Evolutionary conservation across 495 filamentous ascomycete species (phyloP).

Genomic region (Hypoxylon perforatum): DNA sequence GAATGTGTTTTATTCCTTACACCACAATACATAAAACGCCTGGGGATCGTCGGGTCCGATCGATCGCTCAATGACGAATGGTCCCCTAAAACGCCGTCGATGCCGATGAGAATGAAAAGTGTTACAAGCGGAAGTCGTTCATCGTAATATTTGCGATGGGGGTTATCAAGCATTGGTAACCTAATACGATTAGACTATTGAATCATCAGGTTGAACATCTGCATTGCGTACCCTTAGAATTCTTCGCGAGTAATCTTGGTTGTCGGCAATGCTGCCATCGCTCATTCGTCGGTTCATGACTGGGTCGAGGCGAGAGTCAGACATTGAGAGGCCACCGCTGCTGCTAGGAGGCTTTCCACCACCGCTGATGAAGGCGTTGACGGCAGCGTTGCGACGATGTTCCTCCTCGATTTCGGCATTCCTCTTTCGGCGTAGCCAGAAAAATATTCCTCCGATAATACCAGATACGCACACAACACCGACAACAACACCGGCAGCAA

Average conservation of each 20-base stretch:
- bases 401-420: slow-evolving; percentile 81
- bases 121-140: slow-evolving; percentile 60
- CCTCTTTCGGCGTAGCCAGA: slow-evolving; percentile 79
- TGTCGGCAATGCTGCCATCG: slow-evolving; percentile 97
- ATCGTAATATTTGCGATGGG: slow-evolving; percentile 54
- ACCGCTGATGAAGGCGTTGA: slow-evolving; percentile 72
- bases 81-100: slow-evolving; percentile 63
- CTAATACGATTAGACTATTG: slow-evolving; percentile 50
- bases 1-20: slow-evolving; percentile 48
- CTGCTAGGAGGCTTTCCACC: slow-evolving; percentile 65
- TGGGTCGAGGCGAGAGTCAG: slow-evolving; percentile 88
- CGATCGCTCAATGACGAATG: slow-evolving; percentile 57
- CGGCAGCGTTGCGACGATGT: slow-evolving; percentile 77
- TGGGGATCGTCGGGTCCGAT: slow-evolving; percentile 48
- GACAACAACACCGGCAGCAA: slow-evolving; percentile 90
- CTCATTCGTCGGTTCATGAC: slow-evolving; percentile 91
- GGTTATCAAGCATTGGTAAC: slow-evolving; percentile 66
- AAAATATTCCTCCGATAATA: slow-evolving; percentile 73
- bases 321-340: slow-evolving; percentile 69
- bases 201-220: neutral
- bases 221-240: slow-evolving; percentile 82
- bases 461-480: slow-evolving; percentile 77
- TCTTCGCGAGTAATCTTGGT: slow-evolving; percentile 94
- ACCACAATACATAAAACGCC: slow-evolving; percentile 53
- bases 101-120: slow-evolving; percentile 57